Evolutionary conservation across 352 stramenopile species (phyloP), one percentile per base, ranked within the genome.

Genomic region (Pythium coloratum): DNA sequence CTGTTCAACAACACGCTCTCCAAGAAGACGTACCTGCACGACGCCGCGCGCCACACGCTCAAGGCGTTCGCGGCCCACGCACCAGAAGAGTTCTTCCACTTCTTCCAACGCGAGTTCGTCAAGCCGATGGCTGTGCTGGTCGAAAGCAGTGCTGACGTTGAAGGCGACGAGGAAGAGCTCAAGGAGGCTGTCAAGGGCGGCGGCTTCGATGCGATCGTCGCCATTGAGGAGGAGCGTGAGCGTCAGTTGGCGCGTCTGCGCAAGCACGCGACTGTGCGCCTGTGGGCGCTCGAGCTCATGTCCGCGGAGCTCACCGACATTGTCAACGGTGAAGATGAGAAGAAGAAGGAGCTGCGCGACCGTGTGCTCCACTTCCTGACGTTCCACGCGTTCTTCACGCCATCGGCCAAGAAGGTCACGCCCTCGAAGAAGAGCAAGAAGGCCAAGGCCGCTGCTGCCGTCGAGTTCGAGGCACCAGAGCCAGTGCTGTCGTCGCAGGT

Each of bases 11-110:
- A 96, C 63, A 77, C 81, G 44, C 78, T 90, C 3, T 79, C 79
- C 49, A 90, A 88, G 71, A 91, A 86, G 67, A 94, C 89, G 64
- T 92, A 92, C 59, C 67, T 96, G 53, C 84, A 96, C 66, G 86
- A 89, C 24, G 88, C 88, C 46, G 88, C 86, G 24, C 76, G 78
- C 55, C 81, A 91, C 68, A 86, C 75, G 44, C 65, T 96, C 44
- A 80, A 89, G 58, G 75, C 67, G 0, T 92, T 96, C 44, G 79
- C 75, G 0, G 53, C 71, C 4, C 73, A 69, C 9, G 74, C 80
- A 1, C 83, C 81, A 13, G 59, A 67, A 18, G 84, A 92, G 72
- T 92, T 87, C 55, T 84, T 87, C 58, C 76, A 83, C 59, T 94
- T 94, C 59, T 73, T 92, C 53, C 76, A 86, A 57, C 78, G 83